These are phyloP conservation scores for Cercophora scortea DNA, from an alignment of 495 filamentous ascomycete genomes.

Conservation along the genomic window DNA sequence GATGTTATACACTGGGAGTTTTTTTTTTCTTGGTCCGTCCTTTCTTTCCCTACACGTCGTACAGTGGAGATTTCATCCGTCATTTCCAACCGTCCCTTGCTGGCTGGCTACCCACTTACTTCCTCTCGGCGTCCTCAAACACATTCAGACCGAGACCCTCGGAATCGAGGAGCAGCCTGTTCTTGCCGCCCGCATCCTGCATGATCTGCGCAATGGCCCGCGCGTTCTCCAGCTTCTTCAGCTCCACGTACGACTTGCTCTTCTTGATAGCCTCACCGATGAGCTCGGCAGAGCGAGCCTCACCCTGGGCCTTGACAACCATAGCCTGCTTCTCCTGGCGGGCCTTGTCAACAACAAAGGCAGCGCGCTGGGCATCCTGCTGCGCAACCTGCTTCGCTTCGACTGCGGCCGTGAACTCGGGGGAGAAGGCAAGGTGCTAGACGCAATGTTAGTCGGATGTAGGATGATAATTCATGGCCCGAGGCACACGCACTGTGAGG, in stretches of 20 bases:
- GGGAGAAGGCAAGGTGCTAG: conserved; percentile 96
- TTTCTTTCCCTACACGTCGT: conserved; percentile 23
- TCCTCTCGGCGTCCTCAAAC: conserved; percentile 46
- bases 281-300: conserved; percentile 93
- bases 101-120: conserved; percentile 12
- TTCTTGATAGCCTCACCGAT: conserved; percentile 99
- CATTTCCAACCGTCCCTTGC: conserved; percentile 6
- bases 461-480: not conserved
- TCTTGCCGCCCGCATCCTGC: conserved; percentile 78
- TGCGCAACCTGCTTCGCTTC: conserved; percentile 99
- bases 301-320: conserved; percentile 97
- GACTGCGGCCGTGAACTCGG: conserved; percentile 96
- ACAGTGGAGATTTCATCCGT: conserved; percentile 37
- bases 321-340: conserved; percentile 99
- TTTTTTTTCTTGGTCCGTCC: not conserved
- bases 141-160: conserved; percentile 90
- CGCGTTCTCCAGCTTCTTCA: conserved; percentile 96
- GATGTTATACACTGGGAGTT: not conserved
- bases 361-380: conserved; percentile 94
- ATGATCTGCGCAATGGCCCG: conserved; percentile 74
- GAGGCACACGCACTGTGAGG: conserved; percentile 61
- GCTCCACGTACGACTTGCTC: conserved; percentile 89
- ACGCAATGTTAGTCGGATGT: conserved; percentile 9
- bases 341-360: conserved; percentile 97
- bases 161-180: conserved; percentile 88